These are phyloP conservation scores for Globisporangium echinulatum DNA, from an alignment of 352 stramenopile genomes.

Conservation along the genomic window DNA sequence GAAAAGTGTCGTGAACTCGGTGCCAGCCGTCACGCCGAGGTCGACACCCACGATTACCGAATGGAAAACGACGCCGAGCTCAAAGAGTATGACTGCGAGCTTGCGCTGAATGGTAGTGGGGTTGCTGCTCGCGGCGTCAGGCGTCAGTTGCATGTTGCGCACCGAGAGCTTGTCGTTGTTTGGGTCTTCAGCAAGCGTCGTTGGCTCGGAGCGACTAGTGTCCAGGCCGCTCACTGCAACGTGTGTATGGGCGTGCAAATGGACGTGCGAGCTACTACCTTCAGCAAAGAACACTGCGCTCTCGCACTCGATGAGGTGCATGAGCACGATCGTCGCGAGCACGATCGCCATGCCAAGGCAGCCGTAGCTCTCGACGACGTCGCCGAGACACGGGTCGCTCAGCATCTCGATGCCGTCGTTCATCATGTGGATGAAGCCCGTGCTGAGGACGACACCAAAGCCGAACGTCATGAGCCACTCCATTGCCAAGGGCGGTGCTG, in stretches of 20 bases:
- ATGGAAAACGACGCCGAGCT: conserved; percentile 53
- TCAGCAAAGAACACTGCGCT: conserved; percentile 44
- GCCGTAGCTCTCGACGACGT: conserved; percentile 43
- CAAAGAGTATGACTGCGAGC: conserved; percentile 46
- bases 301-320: conserved; percentile 65
- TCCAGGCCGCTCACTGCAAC: conserved; percentile 1
- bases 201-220: conserved; percentile 7
- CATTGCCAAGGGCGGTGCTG: conserved; percentile 30
- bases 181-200: conserved; percentile 6
- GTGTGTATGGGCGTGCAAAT: conserved; percentile 25
- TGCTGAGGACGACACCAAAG: conserved; percentile 61
- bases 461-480: conserved; percentile 51
- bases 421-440: conserved; percentile 70
- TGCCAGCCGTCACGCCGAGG: conserved; percentile 38
- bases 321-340: conserved; percentile 51
- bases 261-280: conserved; percentile 13
- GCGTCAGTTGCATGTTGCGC: conserved; percentile 1
- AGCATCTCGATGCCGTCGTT: conserved; percentile 54
- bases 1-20: conserved; percentile 54
- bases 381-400: conserved; percentile 44
- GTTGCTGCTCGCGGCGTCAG: conserved; percentile 13
- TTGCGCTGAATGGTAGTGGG: conserved; percentile 15
- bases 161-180: not conserved
- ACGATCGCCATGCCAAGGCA: conserved; percentile 49
- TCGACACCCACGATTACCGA: conserved; percentile 65